Percentiles rank a stretch among this genome's conserved stretches.
phyloP scores from a whole-genome alignment of 2,329 filamentous ascomycete species.

The Microdochium paspali region DNA sequence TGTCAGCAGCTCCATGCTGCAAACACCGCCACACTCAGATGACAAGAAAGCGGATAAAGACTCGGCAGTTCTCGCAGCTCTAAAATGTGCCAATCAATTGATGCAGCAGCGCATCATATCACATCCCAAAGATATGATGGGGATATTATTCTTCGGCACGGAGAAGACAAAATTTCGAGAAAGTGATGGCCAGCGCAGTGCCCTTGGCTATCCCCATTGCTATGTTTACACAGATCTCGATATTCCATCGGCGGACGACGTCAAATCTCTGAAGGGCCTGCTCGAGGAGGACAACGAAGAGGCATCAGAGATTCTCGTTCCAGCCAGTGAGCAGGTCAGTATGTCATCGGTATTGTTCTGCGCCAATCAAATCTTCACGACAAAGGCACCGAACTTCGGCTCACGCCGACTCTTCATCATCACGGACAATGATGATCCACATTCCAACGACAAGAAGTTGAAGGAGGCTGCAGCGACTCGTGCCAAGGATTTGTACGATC shows the following conservation, averaged over 20 bases:
- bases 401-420: slow-evolving; percentile 92
- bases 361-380: slow-evolving; percentile 93
- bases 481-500: slow-evolving; percentile 89
- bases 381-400: slow-evolving; percentile 86
- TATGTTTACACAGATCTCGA: slow-evolving; percentile 86
- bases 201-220: slow-evolving; percentile 74
- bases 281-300: slow-evolving; percentile 71
- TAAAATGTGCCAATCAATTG: slow-evolving; percentile 89
- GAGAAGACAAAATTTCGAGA: slow-evolving; percentile 72
- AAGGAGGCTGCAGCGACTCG: slow-evolving; percentile 73
- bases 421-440: slow-evolving; percentile 86
- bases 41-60: slow-evolving; percentile 72
- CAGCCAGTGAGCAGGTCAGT: slow-evolving; percentile 58
- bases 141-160: slow-evolving; percentile 85
- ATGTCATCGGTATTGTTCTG: slow-evolving; percentile 92
- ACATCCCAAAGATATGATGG: slow-evolving; percentile 95
- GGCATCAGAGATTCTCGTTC: slow-evolving; percentile 52
- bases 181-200: slow-evolving; percentile 47
- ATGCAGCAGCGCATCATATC: slow-evolving; percentile 99
- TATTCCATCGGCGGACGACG: slow-evolving; percentile 76
- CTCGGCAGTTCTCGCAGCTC: slow-evolving; percentile 69
- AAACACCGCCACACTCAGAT: slow-evolving; percentile 49
- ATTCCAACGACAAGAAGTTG: slow-evolving; percentile 60
- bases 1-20: slow-evolving; percentile 80
- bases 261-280: slow-evolving; percentile 67